Base-by-base conservation (phyloP, 208 protist species). In the Entamoeba moshkovskii region DNA sequence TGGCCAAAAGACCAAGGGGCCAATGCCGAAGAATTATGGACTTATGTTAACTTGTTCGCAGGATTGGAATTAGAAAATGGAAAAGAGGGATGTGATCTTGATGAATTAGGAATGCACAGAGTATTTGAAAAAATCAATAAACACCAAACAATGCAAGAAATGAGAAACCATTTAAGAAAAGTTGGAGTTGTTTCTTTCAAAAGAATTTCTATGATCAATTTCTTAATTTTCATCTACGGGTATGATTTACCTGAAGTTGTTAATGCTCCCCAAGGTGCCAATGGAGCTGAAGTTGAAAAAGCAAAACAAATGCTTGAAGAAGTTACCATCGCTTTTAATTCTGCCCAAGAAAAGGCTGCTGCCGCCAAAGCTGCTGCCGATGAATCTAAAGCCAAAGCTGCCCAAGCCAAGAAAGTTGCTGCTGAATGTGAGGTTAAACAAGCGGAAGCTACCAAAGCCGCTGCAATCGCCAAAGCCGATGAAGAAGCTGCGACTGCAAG, bases 91-190 rank as follows among this genome's bases (percentile, higher is more conserved):
- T 46, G 42, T 92, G 73, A 33, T 92, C n/a, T 92, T 44, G 73
- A 92, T 92, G 73, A 92, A 42, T n/a, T 92, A 22, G n/a, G 22
- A 13, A 45, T 45, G 29, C 73, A 92, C 73, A 5, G 73, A 44
- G 29, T 92, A n/a, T 92, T 92, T 33, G 73, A 92, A 22, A 45
- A 33, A 46, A n/a, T 92, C 18, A 45, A 92, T 92, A 22, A 13
- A 6, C 33, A 33, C 8, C 73, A 92, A 46, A 92, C 73, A 8
- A 18, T 92, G 11, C 73, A 46, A 33, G 33, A 92, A 42, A 92
- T 92, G 73, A 92, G 73, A 92, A 92, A 45, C n/a, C 73, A 92
- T 16, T 18, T 92, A 11, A 33, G 73, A 92, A 92, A 92, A 92
- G 42, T 45, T 45, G 73, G 73, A n/a, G 73, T 45, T 13, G 13